Evolutionary conservation across 73 alveolate genomes (phyloP), one percentile per base, ranked within the genome.

Genomic region (Paramecium bursaria): DNA sequence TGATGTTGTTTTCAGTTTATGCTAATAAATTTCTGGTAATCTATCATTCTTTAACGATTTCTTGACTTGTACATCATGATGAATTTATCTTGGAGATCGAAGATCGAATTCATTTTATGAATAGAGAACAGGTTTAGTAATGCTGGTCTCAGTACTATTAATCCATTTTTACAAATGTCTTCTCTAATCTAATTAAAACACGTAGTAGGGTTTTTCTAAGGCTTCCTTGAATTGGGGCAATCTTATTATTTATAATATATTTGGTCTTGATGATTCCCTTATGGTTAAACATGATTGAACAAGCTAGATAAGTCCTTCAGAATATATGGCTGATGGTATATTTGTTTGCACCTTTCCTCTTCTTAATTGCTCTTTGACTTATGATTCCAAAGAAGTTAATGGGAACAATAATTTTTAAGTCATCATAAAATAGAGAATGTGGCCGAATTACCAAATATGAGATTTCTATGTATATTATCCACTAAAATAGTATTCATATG

Each of bases 401-500:
- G 82, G 82, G 13, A 67, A 67, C 44, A 67, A 4, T 2, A 67
- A 42, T 67, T 67, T 35, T 67, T 67, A 21, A 11, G 82, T 25
- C 49, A 67, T 57, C 82, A 67, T 67, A 42, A 67, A 67, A 42
- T 67, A 67, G 4, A 67, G 57, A 0, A 67, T 67, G 44, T 67
- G 82, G 2, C 82, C 82, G 19, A 67, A 21, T 13, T 67, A 17
- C 82, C 82, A 67, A 14, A 67, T 67, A 14, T 67, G 82, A 39
- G 82, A 67, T 14, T 67, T 67, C 22, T 67, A 19, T 3, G 82
- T 67, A 35, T 67, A 67, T 2, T 67, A 4, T 35, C 82, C 82
- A 9, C 44, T 57, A 42, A 67, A 67, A 10, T 39, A 67, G 23
- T 31, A 33, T 42, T 67, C 82, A 67, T 67, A 67, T 0, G 82